phyloP scores from a whole-genome alignment of 345 rosid genomes.

The Crucihimalaya himalaica region DNA sequence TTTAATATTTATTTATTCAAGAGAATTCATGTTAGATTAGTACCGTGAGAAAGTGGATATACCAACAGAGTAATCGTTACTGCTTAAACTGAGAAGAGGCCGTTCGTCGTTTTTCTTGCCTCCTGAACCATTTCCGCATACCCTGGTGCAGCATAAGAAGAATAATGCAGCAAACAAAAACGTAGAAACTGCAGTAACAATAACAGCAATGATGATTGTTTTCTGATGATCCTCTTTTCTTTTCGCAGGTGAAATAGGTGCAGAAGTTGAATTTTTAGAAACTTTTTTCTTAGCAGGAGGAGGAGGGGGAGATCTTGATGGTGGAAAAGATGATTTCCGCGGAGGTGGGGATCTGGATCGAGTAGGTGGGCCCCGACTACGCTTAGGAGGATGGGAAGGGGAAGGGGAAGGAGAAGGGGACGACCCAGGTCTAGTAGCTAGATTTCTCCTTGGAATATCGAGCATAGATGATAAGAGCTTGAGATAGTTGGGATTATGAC shows the following conservation, averaged over 20 bases:
- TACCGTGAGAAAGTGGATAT: conserved; percentile 19
- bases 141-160: conserved; percentile 59
- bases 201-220: conserved; percentile 67
- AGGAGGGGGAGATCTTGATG: conserved; percentile 38
- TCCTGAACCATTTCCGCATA: conserved; percentile 48
- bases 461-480: conserved; percentile 39
- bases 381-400: conserved; percentile 20
- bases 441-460: conserved; percentile 45
- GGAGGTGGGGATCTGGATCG: conserved; percentile 39
- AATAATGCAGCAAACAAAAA: conserved; percentile 63
- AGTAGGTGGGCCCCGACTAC: conserved; percentile 27
- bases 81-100: conserved; percentile 88
- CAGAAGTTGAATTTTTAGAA: conserved; percentile 40
- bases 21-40: not conserved
- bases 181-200: conserved; percentile 70
- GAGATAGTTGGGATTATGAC: conserved; percentile 40
- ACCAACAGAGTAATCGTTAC: conserved; percentile 69
- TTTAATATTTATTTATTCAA: conserved; percentile 15
- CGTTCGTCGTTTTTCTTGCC: conserved; percentile 69
- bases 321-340: conserved; percentile 38
- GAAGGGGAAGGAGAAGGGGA: conserved; percentile 38
- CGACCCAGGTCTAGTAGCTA: conserved; percentile 44
- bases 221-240: conserved; percentile 36
- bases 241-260: conserved; percentile 29
- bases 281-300: conserved; percentile 32